Conservation (phyloP, 192 early-diverging fungal genomes). For the Gamsiella multidivaricata region DNA sequence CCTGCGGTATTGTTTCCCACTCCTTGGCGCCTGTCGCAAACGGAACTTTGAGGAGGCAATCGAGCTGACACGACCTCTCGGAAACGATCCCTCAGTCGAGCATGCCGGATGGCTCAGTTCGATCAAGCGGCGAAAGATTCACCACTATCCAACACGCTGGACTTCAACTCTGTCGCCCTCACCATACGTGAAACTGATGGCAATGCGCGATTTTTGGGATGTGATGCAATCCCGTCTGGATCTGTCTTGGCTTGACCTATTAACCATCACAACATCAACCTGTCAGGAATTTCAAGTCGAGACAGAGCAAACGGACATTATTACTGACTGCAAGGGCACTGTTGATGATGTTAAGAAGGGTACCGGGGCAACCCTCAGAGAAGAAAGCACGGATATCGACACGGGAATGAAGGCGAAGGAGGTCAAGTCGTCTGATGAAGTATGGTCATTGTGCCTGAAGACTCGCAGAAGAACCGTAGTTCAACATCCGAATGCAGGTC, state of each 20-base stretch:
- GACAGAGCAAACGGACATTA: background rate
- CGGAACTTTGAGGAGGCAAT: constrained; percentile 41
- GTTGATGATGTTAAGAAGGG: background rate
- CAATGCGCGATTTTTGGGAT: constrained; percentile 51
- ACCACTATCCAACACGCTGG: constrained; percentile 45
- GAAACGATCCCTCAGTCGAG: constrained; percentile 27
- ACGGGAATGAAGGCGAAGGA: background rate
- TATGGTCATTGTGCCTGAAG: background rate
- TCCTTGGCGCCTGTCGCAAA: constrained; percentile 22
- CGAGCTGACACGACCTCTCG: constrained; percentile 33
- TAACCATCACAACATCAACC: constrained; percentile 10
- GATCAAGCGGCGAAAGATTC: constrained; percentile 48
- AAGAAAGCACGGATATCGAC: background rate
- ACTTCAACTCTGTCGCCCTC: constrained; percentile 38
- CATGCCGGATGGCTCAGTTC: constrained; percentile 36
- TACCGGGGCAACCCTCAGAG: background rate
- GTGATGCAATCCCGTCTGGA: constrained; percentile 38
- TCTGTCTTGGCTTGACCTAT: constrained; percentile 33
- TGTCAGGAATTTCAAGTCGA: background rate
- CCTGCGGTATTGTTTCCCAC: background rate
- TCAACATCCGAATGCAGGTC: constrained; percentile 26
- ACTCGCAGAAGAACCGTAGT: constrained; percentile 5
- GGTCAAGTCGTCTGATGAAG: background rate
- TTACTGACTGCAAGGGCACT: background rate
- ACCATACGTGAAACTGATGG: constrained; percentile 33